Base-by-base conservation (phyloP, 2,329 filamentous ascomycete species). In the Verticillium nonalfalfae region DNA sequence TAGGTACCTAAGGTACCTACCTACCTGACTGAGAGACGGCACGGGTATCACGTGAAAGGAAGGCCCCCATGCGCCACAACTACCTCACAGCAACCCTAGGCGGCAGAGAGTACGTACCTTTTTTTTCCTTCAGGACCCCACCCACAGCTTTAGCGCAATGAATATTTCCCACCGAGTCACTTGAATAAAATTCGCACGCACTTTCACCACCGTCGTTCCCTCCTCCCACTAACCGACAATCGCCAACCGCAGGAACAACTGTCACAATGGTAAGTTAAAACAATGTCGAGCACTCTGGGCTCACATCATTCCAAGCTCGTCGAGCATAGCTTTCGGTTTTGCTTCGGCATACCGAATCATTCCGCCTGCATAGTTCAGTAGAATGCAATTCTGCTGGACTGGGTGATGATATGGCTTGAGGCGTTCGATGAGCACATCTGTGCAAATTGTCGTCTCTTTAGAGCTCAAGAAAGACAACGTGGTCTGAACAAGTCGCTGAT, bases 401-500 rank as follows among this genome's bases (percentile, higher is more conserved):
- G 68, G 78, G 82, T 85, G 84, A 86, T 78, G 84, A 85, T 77
- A 78, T 86, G 86, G 84, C 86, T 88, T 84, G 85, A 88, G 85
- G 78, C 45, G 76, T 68, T 68, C 63, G 71, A 71, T 76, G 78
- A 66, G 82, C 81, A 81, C 81, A 80, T 10, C 13, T 81, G 85
- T 81, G 83, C 77, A 77, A 74, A 73, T 73, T 73, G 69, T 74
- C 78, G 80, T 84, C 90, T 95, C 91, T 89, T 82, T 96, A 96
- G 92, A 96, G 92, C 90, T 90, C 81, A 90, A 87, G 89, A 88
- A 90, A 92, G 89, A 90, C 84, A 76, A 82, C 81, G 81, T 80
- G 81, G 87, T 88, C 85, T 84, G 89, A 89, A 85, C 88, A 86
- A 87, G 84, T 85, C 81, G 90, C 93, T 97, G 90, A 96, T 92